Evolutionary conservation across 164 flowering plant genomes (phyloP), one percentile per base, ranked within the genome.

Genomic region (Tetracentron sinense): DNA sequence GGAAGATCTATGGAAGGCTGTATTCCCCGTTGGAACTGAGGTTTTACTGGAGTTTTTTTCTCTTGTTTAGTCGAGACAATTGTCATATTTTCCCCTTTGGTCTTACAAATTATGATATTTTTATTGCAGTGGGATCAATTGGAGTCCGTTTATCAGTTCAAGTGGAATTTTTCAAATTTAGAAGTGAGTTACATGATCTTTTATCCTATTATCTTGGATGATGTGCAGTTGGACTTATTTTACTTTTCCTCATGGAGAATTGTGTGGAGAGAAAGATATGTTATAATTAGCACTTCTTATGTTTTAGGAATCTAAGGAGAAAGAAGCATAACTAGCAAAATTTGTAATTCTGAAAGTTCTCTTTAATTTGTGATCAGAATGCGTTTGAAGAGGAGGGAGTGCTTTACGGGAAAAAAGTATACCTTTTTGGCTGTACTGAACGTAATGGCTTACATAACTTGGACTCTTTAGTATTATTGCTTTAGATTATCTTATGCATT

Each of bases 1-100:
- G 99, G 97, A 94, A 69, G 99, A 94, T 69, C 63, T 95, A 42
- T 95, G 99, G 99, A 65, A 77, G 61, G 79, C 77, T 30, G 83
- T 74, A 17, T 89, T 86, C 50, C 97, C 97, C 14, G 91, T 95
- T 67, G 99, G 99, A 23, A 91, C 99, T 0, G 99, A 95, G 99
- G 99, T 89, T 56, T 61, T 77, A 12, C 33, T 50, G 16, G 48
- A 42, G 15, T 52, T 35, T 19, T 49, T n/a, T 22, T 11, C 8
- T 29, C 42, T 12, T 38, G 44, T n/a, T n/a, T n/a, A n/a, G n/a
- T 38, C 14, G 7, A 38, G 44, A 8, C 5, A 38, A 16, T 38
- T 38, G 44, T 10, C 14, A 12, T 38, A 4, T 28, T 25, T 44
- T 42, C n/a, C n/a, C n/a, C n/a, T n/a, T n/a, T n/a, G n/a, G n/a